Percentiles rank a stretch among this genome's conserved stretches.
These are phyloP conservation scores for Rhodamnia rubescens DNA, from an alignment of 345 rosid species.

Conservation along the genomic window DNA sequence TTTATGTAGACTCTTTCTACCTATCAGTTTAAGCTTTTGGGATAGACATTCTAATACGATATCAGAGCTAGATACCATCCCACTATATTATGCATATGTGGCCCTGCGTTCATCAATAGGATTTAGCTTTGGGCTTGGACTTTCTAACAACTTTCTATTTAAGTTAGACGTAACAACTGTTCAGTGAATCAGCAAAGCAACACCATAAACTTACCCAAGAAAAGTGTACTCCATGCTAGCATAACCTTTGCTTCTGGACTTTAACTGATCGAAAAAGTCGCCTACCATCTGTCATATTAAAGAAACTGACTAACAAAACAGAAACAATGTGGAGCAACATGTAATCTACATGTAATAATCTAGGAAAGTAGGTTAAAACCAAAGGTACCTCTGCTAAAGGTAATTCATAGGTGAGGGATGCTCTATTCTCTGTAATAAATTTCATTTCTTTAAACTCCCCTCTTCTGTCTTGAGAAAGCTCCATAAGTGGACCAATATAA, in stretches of 20 bases:
- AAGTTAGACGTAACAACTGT: background rate
- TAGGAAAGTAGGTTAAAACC: background rate
- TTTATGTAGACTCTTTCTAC: background rate
- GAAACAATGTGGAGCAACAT: background rate
- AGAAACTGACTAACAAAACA: conserved; percentile 2
- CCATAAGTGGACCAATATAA: conserved; percentile 89
- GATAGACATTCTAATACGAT: background rate
- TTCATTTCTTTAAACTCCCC: conserved; percentile 93
- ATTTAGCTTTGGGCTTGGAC: background rate
- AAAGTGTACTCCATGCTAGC: conserved; percentile 98
- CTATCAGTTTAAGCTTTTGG: background rate
- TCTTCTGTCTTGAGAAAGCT: conserved; percentile 95
- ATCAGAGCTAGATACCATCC: background rate
- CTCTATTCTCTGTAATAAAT: conserved; percentile 79
- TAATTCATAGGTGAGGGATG: conserved; percentile 73
- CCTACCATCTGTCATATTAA: conserved; percentile 79
- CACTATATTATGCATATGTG: background rate
- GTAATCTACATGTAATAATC: background rate
- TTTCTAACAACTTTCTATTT: background rate
- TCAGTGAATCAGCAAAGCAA: background rate
- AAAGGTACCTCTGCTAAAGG: conserved; percentile 82
- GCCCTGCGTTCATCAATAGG: background rate
- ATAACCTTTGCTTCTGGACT: conserved; percentile 95
- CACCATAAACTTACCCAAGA: conserved; percentile 43
- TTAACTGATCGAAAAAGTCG: conserved; percentile 93